These are phyloP conservation scores for Mimosa pudica DNA, from an alignment of 306 rosid species.

Conservation along the genomic window DNA sequence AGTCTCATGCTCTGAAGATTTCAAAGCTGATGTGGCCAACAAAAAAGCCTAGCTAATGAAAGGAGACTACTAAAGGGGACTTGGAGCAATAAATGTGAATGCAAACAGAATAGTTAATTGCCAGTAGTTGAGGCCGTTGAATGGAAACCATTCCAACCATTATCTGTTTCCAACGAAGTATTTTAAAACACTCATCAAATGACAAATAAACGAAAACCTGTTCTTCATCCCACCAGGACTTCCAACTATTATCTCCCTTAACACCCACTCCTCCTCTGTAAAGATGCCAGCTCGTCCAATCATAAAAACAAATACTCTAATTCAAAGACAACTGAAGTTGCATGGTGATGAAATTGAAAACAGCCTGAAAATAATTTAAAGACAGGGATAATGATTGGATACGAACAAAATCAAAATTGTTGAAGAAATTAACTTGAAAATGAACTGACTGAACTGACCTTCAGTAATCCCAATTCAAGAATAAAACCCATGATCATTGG, in stretches of 20 bases:
- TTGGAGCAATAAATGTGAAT: not conserved
- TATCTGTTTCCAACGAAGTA: not conserved
- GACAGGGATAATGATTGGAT: slow-evolving; percentile 10
- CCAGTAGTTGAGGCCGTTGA: not conserved
- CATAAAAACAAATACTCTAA: too few relatives aligned
- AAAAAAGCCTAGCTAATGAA: not conserved
- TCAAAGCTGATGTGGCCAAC: not conserved
- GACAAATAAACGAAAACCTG: slow-evolving; percentile 56
- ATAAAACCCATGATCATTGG: slow-evolving; percentile 96
- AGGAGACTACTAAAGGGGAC: not conserved
- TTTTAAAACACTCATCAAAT: not conserved
- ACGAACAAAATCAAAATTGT: slow-evolving; percentile 14
- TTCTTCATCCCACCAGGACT: slow-evolving; percentile 99
- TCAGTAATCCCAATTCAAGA: slow-evolving; percentile 82
- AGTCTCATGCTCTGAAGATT: not conserved
- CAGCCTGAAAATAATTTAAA: slow-evolving; percentile 65
- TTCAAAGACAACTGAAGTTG: slow-evolving; percentile 96
- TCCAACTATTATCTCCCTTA: slow-evolving; percentile 98
- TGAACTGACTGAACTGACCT: slow-evolving; percentile 55
- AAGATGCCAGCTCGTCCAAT: slow-evolving; percentile 98
- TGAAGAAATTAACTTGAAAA: not conserved
- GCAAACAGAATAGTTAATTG: not conserved
- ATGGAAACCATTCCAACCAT: slow-evolving; percentile 1
- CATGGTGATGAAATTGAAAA: slow-evolving; percentile 93
- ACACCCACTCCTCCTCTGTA: slow-evolving; percentile 97